Conservation (phyloP, 768 basidiomycete genomes). For the Cyathus striatus region DNA sequence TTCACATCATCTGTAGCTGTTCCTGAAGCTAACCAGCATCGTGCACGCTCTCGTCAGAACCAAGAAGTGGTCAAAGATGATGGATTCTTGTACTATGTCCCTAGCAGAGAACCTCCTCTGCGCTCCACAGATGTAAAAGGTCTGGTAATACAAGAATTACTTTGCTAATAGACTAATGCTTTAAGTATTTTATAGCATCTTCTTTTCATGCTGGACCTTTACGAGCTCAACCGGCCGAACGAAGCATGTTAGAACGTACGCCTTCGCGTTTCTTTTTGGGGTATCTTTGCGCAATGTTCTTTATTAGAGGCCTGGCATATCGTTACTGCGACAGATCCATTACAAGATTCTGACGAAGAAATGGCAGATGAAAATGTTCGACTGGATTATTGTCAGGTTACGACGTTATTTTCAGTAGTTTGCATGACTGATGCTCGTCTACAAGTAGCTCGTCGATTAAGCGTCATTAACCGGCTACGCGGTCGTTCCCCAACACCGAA, state of each 20-base stretch:
- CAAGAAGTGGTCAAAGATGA: constrained; percentile 42
- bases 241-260: no score
- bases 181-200: no score
- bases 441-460: constrained; percentile 42
- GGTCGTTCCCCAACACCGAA: constrained; percentile 43
- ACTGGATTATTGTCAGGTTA: constrained; percentile 70
- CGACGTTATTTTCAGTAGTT: constrained; percentile 16
- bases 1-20: no score
- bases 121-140: no score
- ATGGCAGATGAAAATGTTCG: constrained; percentile 55
- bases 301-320: constrained; percentile 69
- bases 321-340: constrained; percentile 55
- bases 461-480: constrained; percentile 47
- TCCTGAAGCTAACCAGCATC: no score
- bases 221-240: no score
- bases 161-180: no score
- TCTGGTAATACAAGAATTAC: no score
- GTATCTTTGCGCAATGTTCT: no score
- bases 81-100: constrained; percentile 47
- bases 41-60: no score
- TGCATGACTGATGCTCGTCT: not conserved
- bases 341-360: constrained; percentile 73
- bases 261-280: no score
- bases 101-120: constrained; percentile 26
- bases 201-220: no score